Percentiles rank a stretch among this genome's conserved stretches.
phyloP scores from a whole-genome alignment of 2,329 filamentous ascomycete species.

The Diaporthe citriasiana region DNA sequence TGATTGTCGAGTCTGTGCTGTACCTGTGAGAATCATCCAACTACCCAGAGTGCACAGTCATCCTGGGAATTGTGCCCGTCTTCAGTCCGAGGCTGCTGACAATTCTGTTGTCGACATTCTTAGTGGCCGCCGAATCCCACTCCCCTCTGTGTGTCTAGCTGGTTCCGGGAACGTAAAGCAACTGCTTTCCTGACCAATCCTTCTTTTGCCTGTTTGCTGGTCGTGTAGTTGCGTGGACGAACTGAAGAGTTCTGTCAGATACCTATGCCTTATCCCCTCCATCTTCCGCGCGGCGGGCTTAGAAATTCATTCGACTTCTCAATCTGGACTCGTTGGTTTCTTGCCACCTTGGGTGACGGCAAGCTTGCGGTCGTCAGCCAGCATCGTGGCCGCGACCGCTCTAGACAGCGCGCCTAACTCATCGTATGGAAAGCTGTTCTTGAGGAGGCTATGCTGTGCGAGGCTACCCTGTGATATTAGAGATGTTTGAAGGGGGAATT shows the following conservation, averaged over 20 bases:
- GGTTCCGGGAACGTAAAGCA: not conserved
- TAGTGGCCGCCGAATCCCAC: not conserved
- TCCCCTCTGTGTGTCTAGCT: not conserved
- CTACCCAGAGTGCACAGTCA: not conserved
- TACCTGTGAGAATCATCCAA: not conserved
- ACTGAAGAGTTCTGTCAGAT: not conserved
- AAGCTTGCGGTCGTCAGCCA: not conserved
- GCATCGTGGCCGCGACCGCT: slow-evolving; percentile 3
- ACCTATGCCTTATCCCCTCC: not conserved
- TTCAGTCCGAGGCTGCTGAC: not conserved
- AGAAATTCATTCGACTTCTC: not conserved
- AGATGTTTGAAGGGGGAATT: too few species aligned
- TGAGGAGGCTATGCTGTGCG: too few species aligned
- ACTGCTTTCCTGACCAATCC: slow-evolving; percentile 1
- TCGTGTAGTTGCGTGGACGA: not conserved
- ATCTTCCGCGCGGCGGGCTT: not conserved
- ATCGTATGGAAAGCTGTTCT: too few species aligned
- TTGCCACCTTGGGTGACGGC: not conserved
- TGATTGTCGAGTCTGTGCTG: not conserved
- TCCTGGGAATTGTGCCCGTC: not conserved
- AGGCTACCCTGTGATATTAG: too few species aligned
- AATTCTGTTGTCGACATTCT: not conserved
- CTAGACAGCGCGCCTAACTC: too few species aligned
- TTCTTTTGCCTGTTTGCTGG: slow-evolving; percentile 4
- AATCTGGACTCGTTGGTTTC: not conserved